Base-by-base conservation (phyloP, 306 rosid genomes). In the Cicer chorassanicum region DNA sequence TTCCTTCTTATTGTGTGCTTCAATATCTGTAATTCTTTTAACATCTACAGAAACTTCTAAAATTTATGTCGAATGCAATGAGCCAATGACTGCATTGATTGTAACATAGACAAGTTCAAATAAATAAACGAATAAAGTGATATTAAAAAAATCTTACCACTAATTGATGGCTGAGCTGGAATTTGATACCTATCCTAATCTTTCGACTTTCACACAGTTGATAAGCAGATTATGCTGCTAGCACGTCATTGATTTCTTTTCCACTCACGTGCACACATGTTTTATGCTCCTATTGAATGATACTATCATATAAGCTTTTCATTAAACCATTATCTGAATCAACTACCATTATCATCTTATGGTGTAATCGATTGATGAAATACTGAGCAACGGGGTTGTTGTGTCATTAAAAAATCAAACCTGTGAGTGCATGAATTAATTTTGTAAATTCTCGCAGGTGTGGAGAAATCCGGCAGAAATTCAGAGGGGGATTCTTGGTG, bases 401-500 rank as follows among this genome's bases (percentile, higher is more conserved):
- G 9, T 18, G 46, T 68, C 44, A 8, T 72, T 63, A 60, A 72
- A 65, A 57, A 69, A 15, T 60, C 39, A 62, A 53, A 70, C 16
- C 15, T 75, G 21, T 74, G 16, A 53, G 69, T 29, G 13, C 60
- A 48, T 79, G 67, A 53, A 60, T 74, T 55, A 48, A 34, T 73
- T 72, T 74, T 76, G 39, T 65, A 44, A 62, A 50, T 74, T 54
- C 42, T 40, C 0, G 53, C 84, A 93, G 98, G 97, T 70, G 97
- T 93, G 78, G 97, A 93, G 82, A 91, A 94, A 88, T 94, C 97
- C 19, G 97, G 98, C 68, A 90, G 69, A 85, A 94, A 94, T 86
- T 91, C 89, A 13, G 95, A 88, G 63, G 97, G 98, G 55, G 97
- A 94, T 85, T 88, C 93, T 59, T 94, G 98, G 98, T 94, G 98